Conservation (phyloP, 139 green algal species). For the Coelastrella sp. region DNA sequence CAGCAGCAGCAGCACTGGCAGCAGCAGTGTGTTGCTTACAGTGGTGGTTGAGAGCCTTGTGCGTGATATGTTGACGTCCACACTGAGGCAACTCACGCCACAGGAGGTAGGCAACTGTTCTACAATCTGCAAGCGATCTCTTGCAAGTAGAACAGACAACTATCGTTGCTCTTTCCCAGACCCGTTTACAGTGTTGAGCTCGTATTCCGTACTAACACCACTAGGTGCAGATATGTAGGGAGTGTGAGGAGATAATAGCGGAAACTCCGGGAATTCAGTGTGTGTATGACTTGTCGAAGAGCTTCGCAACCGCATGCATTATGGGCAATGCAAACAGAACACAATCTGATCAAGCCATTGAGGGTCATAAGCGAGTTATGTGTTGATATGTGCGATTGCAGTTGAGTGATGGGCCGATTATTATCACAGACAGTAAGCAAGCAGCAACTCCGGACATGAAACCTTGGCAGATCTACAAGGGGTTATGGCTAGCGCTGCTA, state of each 20-base stretch:
- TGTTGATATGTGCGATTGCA: neutral
- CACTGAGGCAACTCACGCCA: neutral
- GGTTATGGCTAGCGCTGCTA: neutral
- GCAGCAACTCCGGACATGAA: conserved; percentile 19
- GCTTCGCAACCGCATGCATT: no score
- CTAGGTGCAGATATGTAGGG: no score
- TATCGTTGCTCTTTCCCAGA: no score
- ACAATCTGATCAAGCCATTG: no score
- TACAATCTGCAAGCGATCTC: neutral
- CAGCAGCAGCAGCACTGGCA: neutral
- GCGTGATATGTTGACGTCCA: conserved; percentile 9
- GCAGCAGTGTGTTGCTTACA: neutral
- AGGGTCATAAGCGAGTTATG: no score
- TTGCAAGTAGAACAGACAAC: no score
- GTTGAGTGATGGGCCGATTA: neutral
- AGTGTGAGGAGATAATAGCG: no score
- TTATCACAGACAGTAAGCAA: conserved; percentile 2
- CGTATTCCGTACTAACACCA: no score
- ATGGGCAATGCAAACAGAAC: no score
- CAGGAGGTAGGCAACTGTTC: neutral
- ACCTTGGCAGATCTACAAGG: conserved; percentile 28
- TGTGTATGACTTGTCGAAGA: no score
- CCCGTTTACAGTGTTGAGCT: no score
- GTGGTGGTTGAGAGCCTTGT: conserved; percentile 20
- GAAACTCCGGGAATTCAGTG: no score